Evolutionary conservation across 2,329 filamentous ascomycete species (phyloP), one percentile per base, ranked within the genome.

Genomic region (Nakataea oryzae): DNA sequence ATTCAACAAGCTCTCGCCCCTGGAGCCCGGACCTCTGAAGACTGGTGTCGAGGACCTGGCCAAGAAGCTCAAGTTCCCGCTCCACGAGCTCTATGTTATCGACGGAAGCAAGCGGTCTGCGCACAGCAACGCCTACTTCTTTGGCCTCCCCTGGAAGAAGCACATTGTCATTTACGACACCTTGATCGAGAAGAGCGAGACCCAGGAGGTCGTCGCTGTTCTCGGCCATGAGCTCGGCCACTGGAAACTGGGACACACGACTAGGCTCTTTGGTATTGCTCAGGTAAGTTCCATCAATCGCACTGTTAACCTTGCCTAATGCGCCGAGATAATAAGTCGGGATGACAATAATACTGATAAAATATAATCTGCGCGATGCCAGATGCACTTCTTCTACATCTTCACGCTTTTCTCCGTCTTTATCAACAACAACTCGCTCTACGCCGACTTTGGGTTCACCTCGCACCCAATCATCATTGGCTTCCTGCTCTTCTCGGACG

Each of bases 151-250:
- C 55, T 99, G 93, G 93, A 97, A 97, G 84, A 97, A 97, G 84
- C 96, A 97, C 80, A 99, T 99, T 79, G 95, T 99, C 71, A 96
- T 99, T 72, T 99, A 96, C 74, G 95, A 99, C 73, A 99, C 96
- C 6, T 78, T 99, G 66, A 92, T 99, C 65, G 93, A 97, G 76
- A 96, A 97, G 84, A 95, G 89, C 74, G 86, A 93, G 65, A 87
- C 90, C 4, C 84, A 95, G 71, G 95, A 99, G 76, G 93, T 99
- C 54, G 91, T 96, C 63, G 93, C 95, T 67, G 93, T 99, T 61
- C 80, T 99, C 61, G 93, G 91, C 47, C 95, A 99, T 74, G 95
- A 99, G 76, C 84, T 99, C 58, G 95, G 95, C 60, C 95, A 99
- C 79, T 99, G 95, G 95, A 93, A 89, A 70, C 85, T 96, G 68